These are phyloP conservation scores for Mycena floridula DNA, from an alignment of 768 basidiomycete species.

Conservation along the genomic window DNA sequence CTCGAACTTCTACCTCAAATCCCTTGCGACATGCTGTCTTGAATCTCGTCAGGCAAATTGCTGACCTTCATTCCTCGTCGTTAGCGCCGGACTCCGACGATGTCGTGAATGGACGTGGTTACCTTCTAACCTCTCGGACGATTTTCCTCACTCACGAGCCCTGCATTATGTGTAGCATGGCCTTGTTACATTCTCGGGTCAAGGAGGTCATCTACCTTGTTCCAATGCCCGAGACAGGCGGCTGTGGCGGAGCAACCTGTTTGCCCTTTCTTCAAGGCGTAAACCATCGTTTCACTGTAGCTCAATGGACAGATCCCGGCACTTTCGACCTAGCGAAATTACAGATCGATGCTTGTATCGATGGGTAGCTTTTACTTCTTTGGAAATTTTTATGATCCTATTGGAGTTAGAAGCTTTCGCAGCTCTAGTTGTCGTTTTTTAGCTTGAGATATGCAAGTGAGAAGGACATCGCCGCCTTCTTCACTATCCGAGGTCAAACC, in stretches of 20 bases:
- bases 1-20: slow-evolving; percentile 58
- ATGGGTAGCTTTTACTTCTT: no score
- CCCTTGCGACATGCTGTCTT: slow-evolving; percentile 84
- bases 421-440: slow-evolving; percentile 2
- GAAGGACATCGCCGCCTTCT: slow-evolving; percentile 6
- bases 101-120: slow-evolving; percentile 63
- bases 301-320: slow-evolving; percentile 44
- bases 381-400: no score
- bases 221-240: slow-evolving; percentile 75
- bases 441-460: slow-evolving; percentile 3
- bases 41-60: slow-evolving; percentile 65
- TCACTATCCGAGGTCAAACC: slow-evolving; percentile 23
- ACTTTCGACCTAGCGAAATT: neutral
- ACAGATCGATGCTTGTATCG: neutral
- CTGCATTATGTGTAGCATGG: slow-evolving; percentile 98
- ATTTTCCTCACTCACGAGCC: slow-evolving; percentile 95
- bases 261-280: slow-evolving; percentile 79
- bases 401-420: neutral
- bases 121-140: slow-evolving; percentile 79
- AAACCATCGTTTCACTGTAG: slow-evolving; percentile 83
- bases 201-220: slow-evolving; percentile 74
- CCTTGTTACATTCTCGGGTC: slow-evolving; percentile 90
- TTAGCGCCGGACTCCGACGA: slow-evolving; percentile 9
- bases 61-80: slow-evolving; percentile 28
- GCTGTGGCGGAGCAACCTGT: slow-evolving; percentile 73